A percentile compares a stretch with the other conserved stretches of the same genome.
These are phyloP conservation scores for Suillus tomentosus DNA, from an alignment of 768 basidiomycete genomes.

Conservation along the genomic window DNA sequence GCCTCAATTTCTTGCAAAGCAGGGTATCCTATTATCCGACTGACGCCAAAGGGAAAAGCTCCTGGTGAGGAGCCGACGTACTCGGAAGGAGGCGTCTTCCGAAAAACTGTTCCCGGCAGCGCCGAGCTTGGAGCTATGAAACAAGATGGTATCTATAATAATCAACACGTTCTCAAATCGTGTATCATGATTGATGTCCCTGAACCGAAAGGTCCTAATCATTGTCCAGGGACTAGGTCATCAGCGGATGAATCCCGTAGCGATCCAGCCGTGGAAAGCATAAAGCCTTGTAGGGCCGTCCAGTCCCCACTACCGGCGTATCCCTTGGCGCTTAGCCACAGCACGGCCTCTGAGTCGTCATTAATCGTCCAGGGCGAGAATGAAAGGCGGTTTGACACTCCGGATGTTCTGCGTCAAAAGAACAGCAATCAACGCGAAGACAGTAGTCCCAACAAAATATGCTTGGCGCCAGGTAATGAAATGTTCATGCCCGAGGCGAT, in stretches of 20 bases:
- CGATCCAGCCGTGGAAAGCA: neutral
- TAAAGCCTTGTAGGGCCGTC: neutral
- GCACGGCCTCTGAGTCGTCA: neutral
- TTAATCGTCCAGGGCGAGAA: neutral
- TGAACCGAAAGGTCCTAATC: neutral
- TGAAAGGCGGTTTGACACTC: neutral
- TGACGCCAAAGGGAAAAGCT: neutral
- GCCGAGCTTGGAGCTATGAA: neutral
- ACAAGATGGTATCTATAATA: neutral
- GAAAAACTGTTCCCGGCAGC: conserved; percentile 1
- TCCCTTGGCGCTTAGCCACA: neutral
- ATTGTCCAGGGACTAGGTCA: neutral
- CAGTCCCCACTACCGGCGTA: neutral
- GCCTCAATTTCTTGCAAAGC: neutral
- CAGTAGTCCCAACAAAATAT: neutral
- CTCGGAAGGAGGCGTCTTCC: neutral
- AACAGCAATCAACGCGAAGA: conserved; percentile 1
- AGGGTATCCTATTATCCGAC: neutral
- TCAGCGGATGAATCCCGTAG: neutral
- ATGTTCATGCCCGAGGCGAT: neutral
- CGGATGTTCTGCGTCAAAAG: neutral
- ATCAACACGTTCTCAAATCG: neutral
- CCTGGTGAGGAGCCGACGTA: neutral
- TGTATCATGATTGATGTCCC: neutral
- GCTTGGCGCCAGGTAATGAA: neutral